phyloP scores from a whole-genome alignment of 2,329 filamentous ascomycete genomes.

The Juglanconis sp. region DNA sequence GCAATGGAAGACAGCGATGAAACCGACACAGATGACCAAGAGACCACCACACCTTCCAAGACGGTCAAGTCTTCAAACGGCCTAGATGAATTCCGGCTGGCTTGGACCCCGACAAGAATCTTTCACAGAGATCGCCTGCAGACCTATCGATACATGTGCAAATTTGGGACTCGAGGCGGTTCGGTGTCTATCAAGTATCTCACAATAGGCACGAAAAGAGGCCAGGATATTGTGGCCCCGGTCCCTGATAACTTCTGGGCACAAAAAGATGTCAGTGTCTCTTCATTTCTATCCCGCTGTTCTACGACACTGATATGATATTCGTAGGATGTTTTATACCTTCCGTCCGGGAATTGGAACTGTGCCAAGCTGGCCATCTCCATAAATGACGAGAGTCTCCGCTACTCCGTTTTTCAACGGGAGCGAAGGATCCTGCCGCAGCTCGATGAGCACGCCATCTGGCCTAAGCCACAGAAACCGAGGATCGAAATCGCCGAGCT shows the following conservation, averaged over 20 bases:
- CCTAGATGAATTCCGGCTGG: not conserved
- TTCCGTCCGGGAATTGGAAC: slow-evolving; percentile 6
- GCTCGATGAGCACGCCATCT: not conserved
- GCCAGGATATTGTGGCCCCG: not conserved
- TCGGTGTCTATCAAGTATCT: not conserved
- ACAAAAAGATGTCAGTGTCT: not conserved
- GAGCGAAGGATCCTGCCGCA: not conserved
- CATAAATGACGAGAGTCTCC: too few relatives aligned
- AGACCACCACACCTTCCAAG: not conserved
- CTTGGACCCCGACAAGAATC: not conserved
- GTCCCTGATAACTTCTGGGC: not conserved
- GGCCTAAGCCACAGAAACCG: not conserved
- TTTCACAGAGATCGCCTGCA: not conserved
- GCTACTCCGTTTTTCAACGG: not conserved
- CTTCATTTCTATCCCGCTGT: not conserved
- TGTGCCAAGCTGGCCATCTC: not conserved
- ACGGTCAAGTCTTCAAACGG: not conserved
- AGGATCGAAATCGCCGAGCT: not conserved
- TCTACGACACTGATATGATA: not conserved
- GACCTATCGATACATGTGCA: not conserved
- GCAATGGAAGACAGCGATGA: too few relatives aligned
- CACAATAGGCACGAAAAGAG: not conserved
- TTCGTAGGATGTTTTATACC: not conserved
- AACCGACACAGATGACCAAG: too few relatives aligned
- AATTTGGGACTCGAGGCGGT: not conserved